These are phyloP conservation scores for Microsporum ferrugineum DNA, from an alignment of 2,329 filamentous ascomycete genomes.

Conservation along the genomic window DNA sequence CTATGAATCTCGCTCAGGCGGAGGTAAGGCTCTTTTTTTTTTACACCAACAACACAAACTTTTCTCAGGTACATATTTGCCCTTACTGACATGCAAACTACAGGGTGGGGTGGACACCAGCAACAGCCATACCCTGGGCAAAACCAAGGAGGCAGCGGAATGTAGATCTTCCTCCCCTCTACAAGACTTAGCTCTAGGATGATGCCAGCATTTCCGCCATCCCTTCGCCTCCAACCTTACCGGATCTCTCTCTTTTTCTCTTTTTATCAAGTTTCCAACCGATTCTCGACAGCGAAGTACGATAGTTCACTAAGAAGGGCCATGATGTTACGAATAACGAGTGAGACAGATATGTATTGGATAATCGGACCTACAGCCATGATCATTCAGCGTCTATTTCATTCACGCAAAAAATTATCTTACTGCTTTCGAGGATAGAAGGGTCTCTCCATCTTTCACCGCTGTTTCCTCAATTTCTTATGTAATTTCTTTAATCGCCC, in stretches of 20 bases:
- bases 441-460: not conserved
- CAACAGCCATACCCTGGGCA: slow-evolving; percentile 5
- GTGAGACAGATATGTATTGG: not conserved
- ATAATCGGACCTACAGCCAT: not conserved
- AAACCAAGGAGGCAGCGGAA: slow-evolving; percentile 9
- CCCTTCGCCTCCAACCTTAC: not conserved
- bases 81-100: not conserved
- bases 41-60: not conserved
- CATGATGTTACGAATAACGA: slow-evolving; percentile 1
- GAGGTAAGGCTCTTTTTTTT: slow-evolving; percentile 15
- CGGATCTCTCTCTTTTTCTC: not conserved
- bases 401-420: not conserved
- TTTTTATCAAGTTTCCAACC: not conserved
- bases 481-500: not conserved
- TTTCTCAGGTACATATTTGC: not conserved
- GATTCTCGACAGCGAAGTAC: slow-evolving; percentile 1
- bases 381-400: slow-evolving; percentile 1
- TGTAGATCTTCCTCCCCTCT: not conserved
- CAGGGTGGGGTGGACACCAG: slow-evolving; percentile 12
- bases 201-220: not conserved
- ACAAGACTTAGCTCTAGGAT: not conserved
- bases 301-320: slow-evolving; percentile 1
- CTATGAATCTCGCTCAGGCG: slow-evolving; percentile 22
- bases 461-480: not conserved
- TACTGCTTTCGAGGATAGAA: slow-evolving; percentile 3